Conservation (phyloP, 306 rosid genomes). For the Cucumis hystrix region DNA sequence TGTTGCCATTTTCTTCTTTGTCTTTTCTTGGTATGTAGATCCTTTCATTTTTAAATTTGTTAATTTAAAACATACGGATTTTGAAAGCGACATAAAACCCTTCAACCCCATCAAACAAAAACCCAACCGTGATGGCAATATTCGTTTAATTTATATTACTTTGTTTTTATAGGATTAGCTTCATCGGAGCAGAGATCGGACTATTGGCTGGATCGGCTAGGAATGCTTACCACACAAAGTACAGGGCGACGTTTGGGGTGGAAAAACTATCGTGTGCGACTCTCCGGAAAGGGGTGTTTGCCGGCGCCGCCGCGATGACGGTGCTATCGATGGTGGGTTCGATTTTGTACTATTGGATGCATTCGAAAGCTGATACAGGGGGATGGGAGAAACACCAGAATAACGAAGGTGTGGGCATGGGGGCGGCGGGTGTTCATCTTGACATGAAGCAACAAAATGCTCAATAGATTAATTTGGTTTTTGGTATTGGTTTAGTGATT, state of each 20-base stretch:
- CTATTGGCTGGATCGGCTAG: conserved; percentile 88
- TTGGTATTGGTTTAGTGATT: conserved; percentile 9
- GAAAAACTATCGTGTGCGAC: conserved; percentile 59
- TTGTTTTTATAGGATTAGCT: conserved; percentile 40
- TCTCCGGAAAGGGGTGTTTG: conserved; percentile 91
- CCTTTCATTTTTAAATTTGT: background rate
- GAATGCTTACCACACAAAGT: conserved; percentile 92
- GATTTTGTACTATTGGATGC: conserved; percentile 63
- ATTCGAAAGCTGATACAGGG: conserved; percentile 80
- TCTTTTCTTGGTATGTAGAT: conserved; percentile 48
- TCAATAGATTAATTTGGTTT: background rate
- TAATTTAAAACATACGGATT: background rate
- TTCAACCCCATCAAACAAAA: background rate
- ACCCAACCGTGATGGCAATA: background rate
- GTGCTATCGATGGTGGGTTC: conserved; percentile 60
- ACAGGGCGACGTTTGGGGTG: conserved; percentile 21
- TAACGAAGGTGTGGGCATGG: conserved; percentile 51
- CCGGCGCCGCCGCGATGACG: conserved; percentile 83
- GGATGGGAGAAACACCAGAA: conserved; percentile 86
- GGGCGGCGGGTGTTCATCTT: conserved; percentile 13
- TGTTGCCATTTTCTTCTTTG: conserved; percentile 51
- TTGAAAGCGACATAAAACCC: background rate
- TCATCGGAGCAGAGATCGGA: conserved; percentile 87
- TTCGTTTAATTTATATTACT: background rate
- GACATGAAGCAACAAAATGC: conserved; percentile 26